phyloP scores from a whole-genome alignment of 306 rosid species.

The Quercus variabilis region DNA sequence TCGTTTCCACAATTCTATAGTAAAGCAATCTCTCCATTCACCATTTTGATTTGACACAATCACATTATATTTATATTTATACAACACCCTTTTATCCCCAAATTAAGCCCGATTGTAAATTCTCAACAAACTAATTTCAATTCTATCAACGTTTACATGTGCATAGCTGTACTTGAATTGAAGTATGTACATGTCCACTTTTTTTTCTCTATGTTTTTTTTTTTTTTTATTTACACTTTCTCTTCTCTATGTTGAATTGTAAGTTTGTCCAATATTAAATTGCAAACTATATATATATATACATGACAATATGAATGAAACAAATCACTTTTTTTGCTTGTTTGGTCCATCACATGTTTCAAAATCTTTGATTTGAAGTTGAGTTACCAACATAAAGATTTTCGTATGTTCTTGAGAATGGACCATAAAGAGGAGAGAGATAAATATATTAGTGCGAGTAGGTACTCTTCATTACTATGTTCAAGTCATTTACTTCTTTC shows the following conservation, averaged over 20 bases:
- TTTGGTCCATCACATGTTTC: not conserved
- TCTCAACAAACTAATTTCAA: no score
- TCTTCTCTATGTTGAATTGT: no score
- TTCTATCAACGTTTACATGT: no score
- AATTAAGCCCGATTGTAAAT: no score
- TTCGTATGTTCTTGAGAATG: not conserved
- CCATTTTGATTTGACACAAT: not conserved
- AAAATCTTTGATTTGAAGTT: not conserved
- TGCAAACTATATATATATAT: not conserved
- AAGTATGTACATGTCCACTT: no score
- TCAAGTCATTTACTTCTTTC: slow-evolving; percentile 11
- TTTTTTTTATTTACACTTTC: no score
- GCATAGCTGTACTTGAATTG: no score
- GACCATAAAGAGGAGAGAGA: not conserved
- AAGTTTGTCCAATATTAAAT: no score
- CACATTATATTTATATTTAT: no score
- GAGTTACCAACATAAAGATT: not conserved
- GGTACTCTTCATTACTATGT: slow-evolving; percentile 10
- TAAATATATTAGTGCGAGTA: not conserved
- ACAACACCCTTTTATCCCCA: no score
- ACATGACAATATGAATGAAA: not conserved
- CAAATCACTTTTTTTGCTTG: not conserved
- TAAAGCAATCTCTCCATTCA: not conserved
- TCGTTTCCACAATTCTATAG: not conserved
- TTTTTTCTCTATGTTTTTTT: no score